phyloP scores from a whole-genome alignment of 768 basidiomycete genomes.

The Leccinum sublutescens region DNA sequence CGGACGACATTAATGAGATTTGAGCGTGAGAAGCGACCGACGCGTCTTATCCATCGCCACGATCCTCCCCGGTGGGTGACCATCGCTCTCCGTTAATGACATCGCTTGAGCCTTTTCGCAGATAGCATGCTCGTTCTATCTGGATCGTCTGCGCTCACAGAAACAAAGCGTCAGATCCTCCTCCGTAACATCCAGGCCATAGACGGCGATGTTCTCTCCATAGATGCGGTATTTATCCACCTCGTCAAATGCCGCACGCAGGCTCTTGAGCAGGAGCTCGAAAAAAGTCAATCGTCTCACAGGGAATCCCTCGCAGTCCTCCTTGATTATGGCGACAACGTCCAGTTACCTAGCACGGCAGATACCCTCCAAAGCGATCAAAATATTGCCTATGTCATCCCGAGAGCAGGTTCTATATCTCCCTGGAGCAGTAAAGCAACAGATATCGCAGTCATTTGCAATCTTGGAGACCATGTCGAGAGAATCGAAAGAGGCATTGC shows the following conservation, averaged over 20 bases:
- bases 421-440: slow-evolving; percentile 99
- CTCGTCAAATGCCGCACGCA: slow-evolving; percentile 64
- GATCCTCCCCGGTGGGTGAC: slow-evolving; percentile 18
- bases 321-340: slow-evolving; percentile 82
- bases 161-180: slow-evolving; percentile 65
- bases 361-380: slow-evolving; percentile 30
- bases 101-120: slow-evolving; percentile 3
- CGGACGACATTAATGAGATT: slow-evolving; percentile 9
- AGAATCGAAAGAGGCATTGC: slow-evolving; percentile 84
- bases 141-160: slow-evolving; percentile 76
- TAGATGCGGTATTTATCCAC: slow-evolving; percentile 88
- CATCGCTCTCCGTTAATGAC: neutral
- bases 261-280: slow-evolving; percentile 47
- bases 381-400: slow-evolving; percentile 70
- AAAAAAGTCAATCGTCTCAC: slow-evolving; percentile 40
- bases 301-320: slow-evolving; percentile 64
- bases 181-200: slow-evolving; percentile 55
- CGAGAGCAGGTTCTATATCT: slow-evolving; percentile 88
- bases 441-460: slow-evolving; percentile 88
- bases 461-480: slow-evolving; percentile 66
- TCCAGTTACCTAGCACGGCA: slow-evolving; percentile 46
- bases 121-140: slow-evolving; percentile 71
- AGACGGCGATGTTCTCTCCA: slow-evolving; percentile 52
- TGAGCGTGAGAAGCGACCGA: neutral
- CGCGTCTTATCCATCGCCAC: slow-evolving; percentile 4